phyloP scores from a whole-genome alignment of 2,329 filamentous ascomycete genomes.

The Elsinoe necatrix region DNA sequence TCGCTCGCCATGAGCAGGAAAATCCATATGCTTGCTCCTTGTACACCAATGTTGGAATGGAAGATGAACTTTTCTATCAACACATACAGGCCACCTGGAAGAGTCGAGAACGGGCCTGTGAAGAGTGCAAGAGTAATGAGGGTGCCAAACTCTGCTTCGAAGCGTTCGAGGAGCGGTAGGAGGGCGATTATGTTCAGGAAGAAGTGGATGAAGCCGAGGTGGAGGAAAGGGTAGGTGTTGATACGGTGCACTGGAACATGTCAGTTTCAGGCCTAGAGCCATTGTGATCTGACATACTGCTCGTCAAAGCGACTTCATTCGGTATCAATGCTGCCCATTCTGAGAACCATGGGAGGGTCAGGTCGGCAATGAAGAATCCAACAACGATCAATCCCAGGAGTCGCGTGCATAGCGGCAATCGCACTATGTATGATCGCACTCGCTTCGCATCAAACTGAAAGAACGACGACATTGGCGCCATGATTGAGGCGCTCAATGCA shows the following conservation, averaged over 20 bases:
- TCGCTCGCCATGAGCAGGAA: constrained; percentile 81
- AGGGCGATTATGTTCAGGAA: constrained; percentile 71
- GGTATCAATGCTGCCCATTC: constrained; percentile 76
- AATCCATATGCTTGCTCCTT: constrained; percentile 87
- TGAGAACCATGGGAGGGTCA: constrained; percentile 63
- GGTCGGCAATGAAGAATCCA: constrained; percentile 58
- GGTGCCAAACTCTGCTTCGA: constrained; percentile 87
- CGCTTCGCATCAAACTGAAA: constrained; percentile 61
- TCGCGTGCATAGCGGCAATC: constrained; percentile 82
- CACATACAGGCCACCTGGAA: constrained; percentile 76
- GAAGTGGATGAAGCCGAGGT: constrained; percentile 71
- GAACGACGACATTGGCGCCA: constrained; percentile 38
- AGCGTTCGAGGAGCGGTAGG: constrained; percentile 82
- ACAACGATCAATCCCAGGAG: constrained; percentile 58
- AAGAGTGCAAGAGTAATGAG: constrained; percentile 81
- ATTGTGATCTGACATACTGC: constrained; percentile 48
- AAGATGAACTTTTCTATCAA: constrained; percentile 67
- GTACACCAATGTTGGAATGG: constrained; percentile 60
- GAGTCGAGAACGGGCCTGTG: constrained; percentile 56
- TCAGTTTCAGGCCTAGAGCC: not conserved
- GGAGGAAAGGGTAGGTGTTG: constrained; percentile 86
- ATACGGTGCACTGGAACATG: constrained; percentile 69
- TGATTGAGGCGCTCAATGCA: constrained; percentile 20
- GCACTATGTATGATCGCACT: constrained; percentile 70
- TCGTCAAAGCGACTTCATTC: constrained; percentile 59